These are phyloP conservation scores for Chlorophyllum brunneum DNA, from an alignment of 768 basidiomycete species.

Conservation along the genomic window DNA sequence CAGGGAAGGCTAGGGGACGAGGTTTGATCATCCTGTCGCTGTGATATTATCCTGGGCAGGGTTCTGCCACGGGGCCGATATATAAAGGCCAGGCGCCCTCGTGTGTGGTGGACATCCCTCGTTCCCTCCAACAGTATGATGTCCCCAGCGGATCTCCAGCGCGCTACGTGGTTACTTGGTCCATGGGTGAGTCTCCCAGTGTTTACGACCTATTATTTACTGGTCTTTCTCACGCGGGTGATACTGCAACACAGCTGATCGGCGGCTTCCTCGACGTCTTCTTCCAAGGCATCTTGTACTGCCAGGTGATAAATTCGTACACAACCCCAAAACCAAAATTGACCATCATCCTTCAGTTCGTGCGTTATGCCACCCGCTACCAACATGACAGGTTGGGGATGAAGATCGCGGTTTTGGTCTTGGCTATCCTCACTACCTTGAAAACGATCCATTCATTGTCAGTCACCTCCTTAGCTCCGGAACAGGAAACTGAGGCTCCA, in stretches of 20 bases:
- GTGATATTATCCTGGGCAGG: neutral
- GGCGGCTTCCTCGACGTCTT: conserved; percentile 26
- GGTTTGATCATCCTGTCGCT: neutral
- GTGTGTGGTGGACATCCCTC: neutral
- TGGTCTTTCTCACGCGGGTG: neutral
- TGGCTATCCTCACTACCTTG: conserved; percentile 24
- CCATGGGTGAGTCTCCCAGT: conserved; percentile 24
- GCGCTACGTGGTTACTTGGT: conserved; percentile 25
- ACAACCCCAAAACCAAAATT: neutral
- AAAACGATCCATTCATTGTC: conserved; percentile 31
- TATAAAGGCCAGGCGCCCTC: neutral
- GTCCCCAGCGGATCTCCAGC: conserved; percentile 22
- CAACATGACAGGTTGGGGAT: conserved; percentile 20
- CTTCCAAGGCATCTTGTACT: conserved; percentile 27
- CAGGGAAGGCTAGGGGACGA: neutral
- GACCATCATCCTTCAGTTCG: conserved; percentile 19
- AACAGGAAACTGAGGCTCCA: neutral
- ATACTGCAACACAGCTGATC: conserved; percentile 20
- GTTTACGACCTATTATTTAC: neutral
- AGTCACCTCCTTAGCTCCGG: conserved; percentile 6
- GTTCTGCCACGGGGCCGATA: neutral
- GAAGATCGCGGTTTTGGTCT: conserved; percentile 20
- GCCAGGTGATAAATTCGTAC: conserved; percentile 21
- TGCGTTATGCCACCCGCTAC: conserved; percentile 23
- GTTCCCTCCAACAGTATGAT: conserved; percentile 13